These are phyloP conservation scores for Aspergillus luchuensis DNA, from an alignment of 2,329 filamentous ascomycete genomes.

Conservation along the genomic window DNA sequence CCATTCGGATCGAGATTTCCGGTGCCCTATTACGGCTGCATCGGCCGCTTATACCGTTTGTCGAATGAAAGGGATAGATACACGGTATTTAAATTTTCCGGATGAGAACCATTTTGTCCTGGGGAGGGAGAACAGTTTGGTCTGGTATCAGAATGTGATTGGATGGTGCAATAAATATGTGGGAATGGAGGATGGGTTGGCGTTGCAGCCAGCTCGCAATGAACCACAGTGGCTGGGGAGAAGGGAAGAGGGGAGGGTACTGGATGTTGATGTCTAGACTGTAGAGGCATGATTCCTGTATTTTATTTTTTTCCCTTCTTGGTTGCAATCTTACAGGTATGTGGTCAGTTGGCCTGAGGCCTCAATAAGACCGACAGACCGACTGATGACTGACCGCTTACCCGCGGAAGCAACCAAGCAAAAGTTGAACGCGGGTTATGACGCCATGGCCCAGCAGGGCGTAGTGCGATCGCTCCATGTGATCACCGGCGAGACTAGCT, in stretches of 20 bases:
- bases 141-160: background rate
- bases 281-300: too few relatives aligned
- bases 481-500: conserved; percentile 10
- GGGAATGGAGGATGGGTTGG: background rate
- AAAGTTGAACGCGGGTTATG: too few relatives aligned
- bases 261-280: background rate
- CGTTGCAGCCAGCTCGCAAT: conserved; percentile 1
- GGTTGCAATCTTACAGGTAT: too few relatives aligned
- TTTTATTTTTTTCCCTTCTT: too few relatives aligned
- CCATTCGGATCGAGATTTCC: conserved; percentile 3
- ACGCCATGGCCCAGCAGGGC: too few relatives aligned
- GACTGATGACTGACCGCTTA: too few relatives aligned
- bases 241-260: background rate
- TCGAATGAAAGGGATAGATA: conserved; percentile 4
- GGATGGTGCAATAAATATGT: conserved; percentile 5
- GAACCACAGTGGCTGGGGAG: conserved; percentile 1
- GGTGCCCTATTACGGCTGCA: conserved; percentile 2
- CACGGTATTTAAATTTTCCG: conserved; percentile 2
- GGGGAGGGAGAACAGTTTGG: conserved; percentile 3
- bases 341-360: too few relatives aligned
- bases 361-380: too few relatives aligned
- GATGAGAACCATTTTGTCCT: conserved; percentile 8
- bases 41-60: conserved; percentile 5
- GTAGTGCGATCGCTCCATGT: conserved; percentile 8
- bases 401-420: too few relatives aligned